Conservation (phyloP, 164 flowering plant genomes). For the Dillenia turbinata region DNA sequence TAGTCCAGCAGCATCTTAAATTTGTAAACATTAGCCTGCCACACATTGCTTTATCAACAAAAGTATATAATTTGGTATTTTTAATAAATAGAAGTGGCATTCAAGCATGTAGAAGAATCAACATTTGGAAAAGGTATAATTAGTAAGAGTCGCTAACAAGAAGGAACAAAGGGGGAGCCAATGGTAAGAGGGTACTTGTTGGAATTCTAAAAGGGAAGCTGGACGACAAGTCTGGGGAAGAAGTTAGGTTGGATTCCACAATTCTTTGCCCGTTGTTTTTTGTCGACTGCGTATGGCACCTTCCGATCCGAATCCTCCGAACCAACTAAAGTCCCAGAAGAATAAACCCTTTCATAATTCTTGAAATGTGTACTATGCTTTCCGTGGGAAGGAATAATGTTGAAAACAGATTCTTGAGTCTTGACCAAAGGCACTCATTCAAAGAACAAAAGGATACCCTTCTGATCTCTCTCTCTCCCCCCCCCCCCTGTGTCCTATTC, state of each 20-base stretch:
- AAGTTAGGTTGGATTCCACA: conserved; percentile 30
- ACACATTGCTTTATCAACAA: too few species aligned
- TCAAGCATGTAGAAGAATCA: too few species aligned
- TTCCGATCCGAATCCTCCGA: conserved; percentile 20
- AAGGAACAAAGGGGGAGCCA: too few species aligned
- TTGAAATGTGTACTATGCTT: conserved; percentile 1
- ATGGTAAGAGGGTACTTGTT: too few species aligned
- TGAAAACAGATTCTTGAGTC: too few species aligned
- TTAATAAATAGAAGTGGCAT: too few species aligned
- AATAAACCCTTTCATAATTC: neutral
- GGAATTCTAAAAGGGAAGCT: neutral
- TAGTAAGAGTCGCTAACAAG: too few species aligned
- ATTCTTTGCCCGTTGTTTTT: conserved; percentile 17
- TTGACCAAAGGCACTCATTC: conserved; percentile 1
- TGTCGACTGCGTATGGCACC: conserved; percentile 26
- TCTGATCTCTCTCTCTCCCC: neutral
- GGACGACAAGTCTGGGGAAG: neutral
- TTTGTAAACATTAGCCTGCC: too few species aligned
- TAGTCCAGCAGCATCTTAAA: too few species aligned
- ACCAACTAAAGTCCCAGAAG: conserved; percentile 13
- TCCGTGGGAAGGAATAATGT: too few species aligned
- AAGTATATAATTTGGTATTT: too few species aligned
- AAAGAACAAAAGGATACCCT: conserved; percentile 15
- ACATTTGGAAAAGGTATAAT: too few species aligned
- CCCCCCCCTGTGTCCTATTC: conserved; percentile 6